These are phyloP conservation scores for Ceratobasidium sp. DNA, from an alignment of 1,284 basidiomycete genomes.

Conservation along the genomic window DNA sequence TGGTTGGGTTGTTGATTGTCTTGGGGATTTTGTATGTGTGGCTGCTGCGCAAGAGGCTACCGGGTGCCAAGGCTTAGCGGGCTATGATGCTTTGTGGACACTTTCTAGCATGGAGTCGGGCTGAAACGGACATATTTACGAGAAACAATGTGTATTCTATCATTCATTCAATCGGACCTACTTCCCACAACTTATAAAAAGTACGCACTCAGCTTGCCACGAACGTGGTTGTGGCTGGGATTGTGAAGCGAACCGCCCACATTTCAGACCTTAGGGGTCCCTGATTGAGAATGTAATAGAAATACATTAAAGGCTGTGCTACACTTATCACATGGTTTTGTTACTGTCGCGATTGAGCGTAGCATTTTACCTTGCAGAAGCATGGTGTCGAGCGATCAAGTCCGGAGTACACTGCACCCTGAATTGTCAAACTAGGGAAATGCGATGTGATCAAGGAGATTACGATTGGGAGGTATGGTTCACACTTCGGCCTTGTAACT, in stretches of 20 bases:
- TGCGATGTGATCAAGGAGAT: slow-evolving; percentile 98
- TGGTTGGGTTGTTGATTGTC: slow-evolving; percentile 68
- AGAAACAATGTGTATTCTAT: slow-evolving; percentile 1
- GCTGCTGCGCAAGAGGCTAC: slow-evolving; percentile 1
- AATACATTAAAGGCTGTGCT: no score
- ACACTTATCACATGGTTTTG: no score
- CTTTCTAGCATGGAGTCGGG: neutral
- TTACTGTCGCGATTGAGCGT: no score
- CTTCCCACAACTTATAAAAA: neutral
- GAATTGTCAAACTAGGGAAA: slow-evolving; percentile 94
- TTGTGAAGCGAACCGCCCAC: no score
- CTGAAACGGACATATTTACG: slow-evolving; percentile 16
- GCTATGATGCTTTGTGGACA: slow-evolving; percentile 1
- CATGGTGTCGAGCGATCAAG: slow-evolving; percentile 95
- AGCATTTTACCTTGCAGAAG: no score
- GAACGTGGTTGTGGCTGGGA: no score
- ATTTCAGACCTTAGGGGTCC: no score
- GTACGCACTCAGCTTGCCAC: no score
- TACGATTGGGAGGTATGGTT: slow-evolving; percentile 93
- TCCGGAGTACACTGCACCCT: no score
- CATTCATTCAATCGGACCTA: slow-evolving; percentile 16
- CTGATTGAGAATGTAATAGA: no score
- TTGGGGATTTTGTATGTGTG: slow-evolving; percentile 10
- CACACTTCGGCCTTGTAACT: neutral
- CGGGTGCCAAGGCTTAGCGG: neutral